These are phyloP conservation scores for Penicillium maclennaniae DNA, from an alignment of 495 filamentous ascomycete genomes.

Conservation along the genomic window DNA sequence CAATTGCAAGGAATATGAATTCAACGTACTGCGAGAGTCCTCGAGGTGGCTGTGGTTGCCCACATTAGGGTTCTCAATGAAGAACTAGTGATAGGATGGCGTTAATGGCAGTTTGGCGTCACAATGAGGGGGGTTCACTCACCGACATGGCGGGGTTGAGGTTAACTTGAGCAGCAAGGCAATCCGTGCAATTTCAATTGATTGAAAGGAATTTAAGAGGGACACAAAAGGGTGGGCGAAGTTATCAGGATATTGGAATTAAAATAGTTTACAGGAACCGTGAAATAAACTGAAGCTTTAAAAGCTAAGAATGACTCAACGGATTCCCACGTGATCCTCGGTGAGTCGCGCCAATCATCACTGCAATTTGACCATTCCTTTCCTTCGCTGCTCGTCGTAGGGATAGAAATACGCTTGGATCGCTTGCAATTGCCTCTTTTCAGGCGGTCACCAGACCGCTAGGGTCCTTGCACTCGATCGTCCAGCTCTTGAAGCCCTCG, in stretches of 20 bases:
- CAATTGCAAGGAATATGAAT: neutral
- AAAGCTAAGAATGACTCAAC: conserved; percentile 24
- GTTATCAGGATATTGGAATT: neutral
- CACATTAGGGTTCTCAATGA: conserved; percentile 84
- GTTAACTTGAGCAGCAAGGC: neutral
- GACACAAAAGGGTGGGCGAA: neutral
- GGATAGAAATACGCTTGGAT: neutral
- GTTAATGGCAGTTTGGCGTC: conserved; percentile 5
- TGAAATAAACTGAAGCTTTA: conserved; percentile 3
- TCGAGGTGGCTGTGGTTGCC: conserved; percentile 77
- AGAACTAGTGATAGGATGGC: conserved; percentile 54
- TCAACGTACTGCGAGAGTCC: conserved; percentile 79
- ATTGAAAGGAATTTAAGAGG: neutral
- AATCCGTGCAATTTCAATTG: neutral
- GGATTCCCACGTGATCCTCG: conserved; percentile 18
- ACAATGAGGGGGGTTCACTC: conserved; percentile 30
- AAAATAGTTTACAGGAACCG: conserved; percentile 1
- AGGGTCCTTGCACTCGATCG: conserved; percentile 17
- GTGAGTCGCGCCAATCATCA: conserved; percentile 22
- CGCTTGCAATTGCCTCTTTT: neutral
- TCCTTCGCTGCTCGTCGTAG: neutral
- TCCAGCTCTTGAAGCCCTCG: conserved; percentile 29
- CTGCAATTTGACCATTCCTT: conserved; percentile 4
- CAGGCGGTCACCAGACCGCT: neutral
- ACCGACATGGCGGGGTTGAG: conserved; percentile 38